These are phyloP conservation scores for Dispira simplex DNA, from an alignment of 192 early-diverging fungal species.

Conservation along the genomic window DNA sequence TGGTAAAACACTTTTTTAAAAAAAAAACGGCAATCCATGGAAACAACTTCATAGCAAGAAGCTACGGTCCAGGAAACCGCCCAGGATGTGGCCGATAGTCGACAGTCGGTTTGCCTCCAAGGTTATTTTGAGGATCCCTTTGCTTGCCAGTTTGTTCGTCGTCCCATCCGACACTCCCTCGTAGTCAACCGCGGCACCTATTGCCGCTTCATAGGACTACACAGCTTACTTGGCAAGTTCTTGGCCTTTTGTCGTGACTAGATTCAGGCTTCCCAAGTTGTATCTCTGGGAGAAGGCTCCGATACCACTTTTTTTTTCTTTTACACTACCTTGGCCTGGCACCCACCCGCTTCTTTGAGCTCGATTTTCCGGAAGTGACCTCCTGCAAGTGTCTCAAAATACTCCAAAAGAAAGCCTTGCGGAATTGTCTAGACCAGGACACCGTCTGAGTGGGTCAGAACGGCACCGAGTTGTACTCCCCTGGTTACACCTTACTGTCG, in stretches of 20 bases:
- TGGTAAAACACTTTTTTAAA: too few relatives aligned
- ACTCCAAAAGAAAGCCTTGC: conserved; percentile 25
- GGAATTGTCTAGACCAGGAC: conserved; percentile 18
- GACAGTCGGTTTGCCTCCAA: conserved; percentile 65
- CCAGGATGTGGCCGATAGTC: conserved; percentile 73
- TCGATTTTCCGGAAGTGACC: conserved; percentile 85
- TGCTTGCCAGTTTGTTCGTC: conserved; percentile 61
- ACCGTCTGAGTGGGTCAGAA: conserved; percentile 29
- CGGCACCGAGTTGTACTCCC: conserved; percentile 54
- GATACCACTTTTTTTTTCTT: conserved; percentile 52
- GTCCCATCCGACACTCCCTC: conserved; percentile 59
- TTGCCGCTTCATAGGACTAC: conserved; percentile 50
- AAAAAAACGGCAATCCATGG: too few relatives aligned
- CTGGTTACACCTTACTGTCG: conserved; percentile 52
- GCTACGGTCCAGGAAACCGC: conserved; percentile 75
- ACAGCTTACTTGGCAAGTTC: conserved; percentile 49
- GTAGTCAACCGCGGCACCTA: conserved; percentile 92
- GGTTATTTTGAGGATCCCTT: conserved; percentile 80
- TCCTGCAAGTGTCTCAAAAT: conserved; percentile 59
- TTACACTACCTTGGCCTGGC: background rate
- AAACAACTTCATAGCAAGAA: conserved; percentile 22
- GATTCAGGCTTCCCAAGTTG: conserved; percentile 40
- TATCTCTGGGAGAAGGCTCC: conserved; percentile 77
- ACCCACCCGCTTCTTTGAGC: conserved; percentile 56
- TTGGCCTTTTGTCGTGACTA: conserved; percentile 16